A percentile compares a stretch with the other conserved stretches of the same genome.
Conservation (phyloP, 257 asterid species). For the Solanum virginianum region DNA sequence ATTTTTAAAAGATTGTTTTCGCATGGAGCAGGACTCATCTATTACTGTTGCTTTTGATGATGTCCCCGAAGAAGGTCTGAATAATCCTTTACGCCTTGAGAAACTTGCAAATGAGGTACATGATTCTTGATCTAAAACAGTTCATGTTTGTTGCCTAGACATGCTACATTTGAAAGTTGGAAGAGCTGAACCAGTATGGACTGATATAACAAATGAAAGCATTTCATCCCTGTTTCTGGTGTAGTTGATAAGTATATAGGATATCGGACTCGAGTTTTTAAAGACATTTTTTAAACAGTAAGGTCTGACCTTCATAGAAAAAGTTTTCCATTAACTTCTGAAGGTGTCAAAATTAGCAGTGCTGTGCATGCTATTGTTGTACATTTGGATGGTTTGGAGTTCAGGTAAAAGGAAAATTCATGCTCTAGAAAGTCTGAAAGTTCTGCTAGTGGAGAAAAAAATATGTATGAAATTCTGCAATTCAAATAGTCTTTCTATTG, state of each 20-base stretch:
- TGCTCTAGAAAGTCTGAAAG: not conserved
- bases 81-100: slow-evolving; percentile 81
- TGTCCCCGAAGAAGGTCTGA: slow-evolving; percentile 89
- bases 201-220: not conserved
- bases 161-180: not conserved
- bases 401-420: not conserved
- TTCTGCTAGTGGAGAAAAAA: not conserved
- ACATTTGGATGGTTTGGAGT: not conserved
- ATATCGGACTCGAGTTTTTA: not conserved
- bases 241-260: not conserved
- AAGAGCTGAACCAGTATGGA: not conserved
- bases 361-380: not conserved
- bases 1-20: slow-evolving; percentile 4
- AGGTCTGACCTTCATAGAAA: not conserved
- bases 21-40: slow-evolving; percentile 68
- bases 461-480: not conserved
- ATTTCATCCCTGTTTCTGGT: not conserved
- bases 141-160: not conserved
- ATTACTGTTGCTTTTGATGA: slow-evolving; percentile 91
- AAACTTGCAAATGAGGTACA: slow-evolving; percentile 90
- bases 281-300: not conserved
- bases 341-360: not conserved
- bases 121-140: not conserved
- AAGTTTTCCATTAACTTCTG: not conserved
- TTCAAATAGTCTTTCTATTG: not conserved